These are phyloP conservation scores for Lentinula detonsa DNA, from an alignment of 768 basidiomycete genomes.

Conservation along the genomic window DNA sequence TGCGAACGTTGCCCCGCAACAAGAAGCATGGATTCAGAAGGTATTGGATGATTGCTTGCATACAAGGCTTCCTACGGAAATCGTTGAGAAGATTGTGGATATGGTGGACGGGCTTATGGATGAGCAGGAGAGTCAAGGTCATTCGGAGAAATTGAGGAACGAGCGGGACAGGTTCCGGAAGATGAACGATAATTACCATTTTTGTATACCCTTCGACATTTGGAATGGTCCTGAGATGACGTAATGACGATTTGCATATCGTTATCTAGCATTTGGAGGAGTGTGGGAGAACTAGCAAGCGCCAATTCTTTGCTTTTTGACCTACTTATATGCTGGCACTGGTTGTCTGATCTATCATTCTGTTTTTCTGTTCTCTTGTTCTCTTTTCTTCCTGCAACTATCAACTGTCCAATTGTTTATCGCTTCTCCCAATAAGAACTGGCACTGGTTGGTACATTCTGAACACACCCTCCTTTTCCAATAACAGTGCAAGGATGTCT, in stretches of 20 bases:
- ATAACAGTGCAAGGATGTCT: background rate
- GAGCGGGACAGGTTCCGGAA: slow-evolving; percentile 30
- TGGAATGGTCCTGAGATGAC: slow-evolving; percentile 28
- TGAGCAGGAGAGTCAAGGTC: slow-evolving; percentile 27
- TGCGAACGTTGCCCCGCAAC: slow-evolving; percentile 42
- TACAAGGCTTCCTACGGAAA: slow-evolving; percentile 33
- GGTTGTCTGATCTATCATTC: background rate
- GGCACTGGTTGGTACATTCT: background rate
- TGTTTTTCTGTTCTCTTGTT: background rate
- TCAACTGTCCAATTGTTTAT: too few species aligned
- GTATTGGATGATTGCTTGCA: slow-evolving; percentile 30
- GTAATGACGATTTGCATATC: background rate
- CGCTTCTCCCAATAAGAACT: background rate
- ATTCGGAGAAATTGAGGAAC: slow-evolving; percentile 23
- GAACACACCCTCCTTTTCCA: background rate
- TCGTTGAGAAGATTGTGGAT: slow-evolving; percentile 34
- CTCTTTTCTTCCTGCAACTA: background rate
- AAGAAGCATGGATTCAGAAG: slow-evolving; percentile 35
- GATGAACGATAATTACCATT: slow-evolving; percentile 37
- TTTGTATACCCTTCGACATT: slow-evolving; percentile 45
- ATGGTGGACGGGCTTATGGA: slow-evolving; percentile 33
- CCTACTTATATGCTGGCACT: background rate
- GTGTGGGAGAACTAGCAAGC: too few species aligned
- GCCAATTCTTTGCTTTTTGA: background rate
- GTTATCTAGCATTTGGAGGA: too few species aligned